Percentiles rank a stretch among this genome's conserved stretches.
These are phyloP conservation scores for Scheffersomyces quercinus DNA, from an alignment of 1,139 yeast species.

Conservation along the genomic window DNA sequence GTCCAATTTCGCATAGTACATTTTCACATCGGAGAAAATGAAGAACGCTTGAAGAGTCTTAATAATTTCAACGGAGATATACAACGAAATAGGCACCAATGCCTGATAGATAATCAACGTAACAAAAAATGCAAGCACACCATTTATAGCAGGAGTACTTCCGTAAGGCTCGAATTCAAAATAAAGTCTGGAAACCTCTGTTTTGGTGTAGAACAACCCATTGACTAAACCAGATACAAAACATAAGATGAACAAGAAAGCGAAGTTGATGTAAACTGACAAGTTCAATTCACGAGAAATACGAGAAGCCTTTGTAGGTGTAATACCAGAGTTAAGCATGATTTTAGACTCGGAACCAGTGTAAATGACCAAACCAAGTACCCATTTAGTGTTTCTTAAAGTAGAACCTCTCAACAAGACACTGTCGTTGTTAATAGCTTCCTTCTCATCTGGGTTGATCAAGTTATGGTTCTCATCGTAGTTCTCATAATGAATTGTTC, in stretches of 20 bases:
- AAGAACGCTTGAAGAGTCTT: slow-evolving; percentile 93
- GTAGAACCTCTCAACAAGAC: slow-evolving; percentile 85
- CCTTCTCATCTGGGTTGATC: slow-evolving; percentile 51
- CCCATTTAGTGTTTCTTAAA: slow-evolving; percentile 94
- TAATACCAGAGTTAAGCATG: slow-evolving; percentile 88
- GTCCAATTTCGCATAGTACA: slow-evolving; percentile 84
- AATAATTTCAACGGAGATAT: slow-evolving; percentile 91
- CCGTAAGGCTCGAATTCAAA: slow-evolving; percentile 63
- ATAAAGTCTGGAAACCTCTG: slow-evolving; percentile 56
- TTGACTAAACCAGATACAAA: slow-evolving; percentile 80
- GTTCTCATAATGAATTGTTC: slow-evolving; percentile 68
- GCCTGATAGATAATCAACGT: slow-evolving; percentile 87
- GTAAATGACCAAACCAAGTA: slow-evolving; percentile 81
- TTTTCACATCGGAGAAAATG: slow-evolving; percentile 81
- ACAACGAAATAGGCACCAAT: slow-evolving; percentile 90
- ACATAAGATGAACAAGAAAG: slow-evolving; percentile 73
- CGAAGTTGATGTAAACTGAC: slow-evolving; percentile 78
- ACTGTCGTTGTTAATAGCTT: slow-evolving; percentile 79
- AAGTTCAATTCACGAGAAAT: slow-evolving; percentile 82
- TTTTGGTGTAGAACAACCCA: slow-evolving; percentile 66
- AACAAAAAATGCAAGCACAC: slow-evolving; percentile 84
- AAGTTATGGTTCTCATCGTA: slow-evolving; percentile 38
- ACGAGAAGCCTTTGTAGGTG: slow-evolving; percentile 86
- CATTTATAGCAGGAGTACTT: slow-evolving; percentile 68
- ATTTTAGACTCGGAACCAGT: slow-evolving; percentile 92